Base-by-base conservation (phyloP, 768 basidiomycete species). In the Roridomyces roridus region DNA sequence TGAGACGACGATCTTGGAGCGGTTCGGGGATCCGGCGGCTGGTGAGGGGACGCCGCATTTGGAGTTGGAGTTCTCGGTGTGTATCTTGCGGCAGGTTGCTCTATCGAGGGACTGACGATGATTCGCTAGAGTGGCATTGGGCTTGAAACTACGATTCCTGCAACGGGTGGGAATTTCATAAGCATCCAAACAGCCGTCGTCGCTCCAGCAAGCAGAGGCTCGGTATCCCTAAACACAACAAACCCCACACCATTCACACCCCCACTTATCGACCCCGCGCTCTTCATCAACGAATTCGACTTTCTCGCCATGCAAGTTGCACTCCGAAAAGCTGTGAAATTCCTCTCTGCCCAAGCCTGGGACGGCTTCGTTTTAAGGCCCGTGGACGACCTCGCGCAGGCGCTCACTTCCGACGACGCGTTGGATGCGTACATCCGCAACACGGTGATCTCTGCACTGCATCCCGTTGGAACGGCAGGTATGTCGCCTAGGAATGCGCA, bases 401-500 rank as follows among this genome's bases (percentile, higher is more conserved):
- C 65, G 6, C 18, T 58, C 2, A 62, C 57, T 4, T 65, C 65
- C n/a, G 74, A 76, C 43, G 69, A 29, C 1, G 66, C 62, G 14
- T 21, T 73, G 12, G 64, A 67, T 21, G 60, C 37, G 2, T 71
- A 61, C 43, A 62, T 71, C 20, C 62, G 70, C 6, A 44, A 64
- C 11, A 61, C 46, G n/a, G 60, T 59, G 0, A 49, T 49, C 11
- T 63, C 64, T 4, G 54, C 67, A 25, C 55, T 48, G 20, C 77
- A 78, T 60, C 67, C 68, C 1, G 65, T 67, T 1, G 67, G 70
- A 2, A 72, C 67, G 11, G 67, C 68, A n/a, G 58, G 53, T 2
- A 76, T 77, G 73, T 68, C 71, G 1, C 47, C 71, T 0, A 43
- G 34, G 29, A 54, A 59, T 11, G 71, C 70, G 3, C 29, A 31